These are phyloP conservation scores for Epichloe sp. DNA, from an alignment of 2,329 filamentous ascomycete species.

Conservation along the genomic window DNA sequence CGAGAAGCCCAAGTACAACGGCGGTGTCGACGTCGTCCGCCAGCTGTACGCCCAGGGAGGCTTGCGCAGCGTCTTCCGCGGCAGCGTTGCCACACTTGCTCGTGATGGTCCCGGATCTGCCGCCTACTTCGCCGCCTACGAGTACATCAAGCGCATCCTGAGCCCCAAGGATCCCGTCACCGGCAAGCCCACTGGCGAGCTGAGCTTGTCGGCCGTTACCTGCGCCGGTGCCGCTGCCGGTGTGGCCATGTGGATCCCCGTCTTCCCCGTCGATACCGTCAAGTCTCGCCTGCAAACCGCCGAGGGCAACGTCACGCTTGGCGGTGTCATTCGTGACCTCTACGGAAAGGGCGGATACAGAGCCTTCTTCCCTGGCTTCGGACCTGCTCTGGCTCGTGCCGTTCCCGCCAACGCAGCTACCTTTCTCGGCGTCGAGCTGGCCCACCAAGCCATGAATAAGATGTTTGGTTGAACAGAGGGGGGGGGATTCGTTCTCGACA, in stretches of 20 bases:
- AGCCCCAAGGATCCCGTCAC: slow-evolving; percentile 67
- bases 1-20: slow-evolving; percentile 84
- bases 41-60: slow-evolving; percentile 90
- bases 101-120: slow-evolving; percentile 87
- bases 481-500: background rate
- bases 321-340: slow-evolving; percentile 67
- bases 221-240: slow-evolving; percentile 81
- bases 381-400: slow-evolving; percentile 79
- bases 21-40: slow-evolving; percentile 78
- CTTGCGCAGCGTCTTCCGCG: slow-evolving; percentile 82
- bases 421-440: slow-evolving; percentile 75
- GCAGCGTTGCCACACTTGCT: slow-evolving; percentile 78
- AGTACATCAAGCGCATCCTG: slow-evolving; percentile 79
- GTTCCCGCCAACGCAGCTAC: slow-evolving; percentile 95
- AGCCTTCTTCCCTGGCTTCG: slow-evolving; percentile 96
- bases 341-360: slow-evolving; percentile 71
- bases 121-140: slow-evolving; percentile 95
- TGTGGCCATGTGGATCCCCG: slow-evolving; percentile 97
- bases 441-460: slow-evolving; percentile 72
- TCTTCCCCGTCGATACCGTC: slow-evolving; percentile 95
- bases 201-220: slow-evolving; percentile 73
- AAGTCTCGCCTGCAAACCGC: slow-evolving; percentile 90
- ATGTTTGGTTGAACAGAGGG: slow-evolving; percentile 36
- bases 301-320: slow-evolving; percentile 69
- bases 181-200: slow-evolving; percentile 59